Conservation (phyloP, 371 early-diverging fungal species). For the Mucor circinelloides region DNA sequence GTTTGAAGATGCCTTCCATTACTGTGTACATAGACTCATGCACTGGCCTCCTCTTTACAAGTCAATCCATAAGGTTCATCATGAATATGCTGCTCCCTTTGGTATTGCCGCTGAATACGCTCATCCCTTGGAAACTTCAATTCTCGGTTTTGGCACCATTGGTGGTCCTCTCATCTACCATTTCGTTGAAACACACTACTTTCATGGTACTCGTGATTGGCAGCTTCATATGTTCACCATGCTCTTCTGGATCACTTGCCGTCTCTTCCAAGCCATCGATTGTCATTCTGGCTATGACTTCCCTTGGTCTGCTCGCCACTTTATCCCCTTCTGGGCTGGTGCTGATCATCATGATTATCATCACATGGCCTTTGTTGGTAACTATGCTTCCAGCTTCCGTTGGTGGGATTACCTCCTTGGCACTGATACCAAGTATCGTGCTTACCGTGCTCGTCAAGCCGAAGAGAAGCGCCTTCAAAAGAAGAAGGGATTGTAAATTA, state of each 20-base stretch:
- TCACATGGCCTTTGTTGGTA: conserved; percentile 81
- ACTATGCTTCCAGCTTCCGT: conserved; percentile 80
- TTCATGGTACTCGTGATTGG: conserved; percentile 40
- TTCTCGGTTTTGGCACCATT: conserved; percentile 79
- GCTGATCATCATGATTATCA: conserved; percentile 90
- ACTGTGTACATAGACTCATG: conserved; percentile 83
- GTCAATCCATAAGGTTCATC: conserved; percentile 92
- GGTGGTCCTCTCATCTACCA: conserved; percentile 71
- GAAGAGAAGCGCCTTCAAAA: conserved; percentile 17
- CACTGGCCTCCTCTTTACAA: conserved; percentile 92
- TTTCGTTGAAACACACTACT: background rate
- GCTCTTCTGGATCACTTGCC: conserved; percentile 78
- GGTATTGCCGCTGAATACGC: conserved; percentile 90
- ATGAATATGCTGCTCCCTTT: conserved; percentile 92
- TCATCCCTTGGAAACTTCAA: conserved; percentile 80
- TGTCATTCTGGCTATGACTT: conserved; percentile 96
- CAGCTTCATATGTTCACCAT: conserved; percentile 81
- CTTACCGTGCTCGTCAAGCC: conserved; percentile 57
- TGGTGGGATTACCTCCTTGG: conserved; percentile 87
- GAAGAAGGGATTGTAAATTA: conserved; percentile 2
- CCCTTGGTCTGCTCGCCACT: conserved; percentile 86
- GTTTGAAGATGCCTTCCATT: conserved; percentile 84
- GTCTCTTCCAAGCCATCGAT: conserved; percentile 88
- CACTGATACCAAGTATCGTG: conserved; percentile 78
- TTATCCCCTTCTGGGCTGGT: conserved; percentile 82